Evolutionary conservation across 2,329 filamentous ascomycete species (phyloP), one percentile per base, ranked within the genome.

Genomic region (Parasarocladium wereldwijsianum): DNA sequence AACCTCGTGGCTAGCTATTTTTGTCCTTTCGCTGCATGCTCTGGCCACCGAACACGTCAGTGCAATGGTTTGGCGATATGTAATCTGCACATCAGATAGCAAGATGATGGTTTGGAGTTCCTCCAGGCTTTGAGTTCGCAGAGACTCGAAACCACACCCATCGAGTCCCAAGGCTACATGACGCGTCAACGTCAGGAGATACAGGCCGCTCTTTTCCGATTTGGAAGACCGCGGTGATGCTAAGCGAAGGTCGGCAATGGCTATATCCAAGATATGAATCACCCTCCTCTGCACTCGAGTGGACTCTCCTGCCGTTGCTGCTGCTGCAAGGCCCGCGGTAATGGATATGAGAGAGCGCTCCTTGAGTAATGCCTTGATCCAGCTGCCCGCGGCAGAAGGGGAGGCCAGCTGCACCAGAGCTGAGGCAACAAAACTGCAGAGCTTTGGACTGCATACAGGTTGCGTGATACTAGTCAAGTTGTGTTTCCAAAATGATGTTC

Each of bases 31-130:
- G 11, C 59, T 54, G 37, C 61, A 65, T 38, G 52, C 60, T 18
- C 61, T 56, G 3, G 64, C 58, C 8, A 67, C 44, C 6, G 55
- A 58, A 33, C 57, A 58, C 17, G 61, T 41, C 21, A 70, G 49
- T 2, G 46, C 40, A 5, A 57, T 42, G 0, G 54, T 39, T 19
- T 49, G 44, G 5, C 32, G 41, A 32, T 50, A 49, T 22, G 42
- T 39, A 20, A 29, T 12, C 24, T 40, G 37, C 8, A 27, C 8
- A 8, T 32, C 17, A 8, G 23, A 26, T 12, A 15, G 4, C 11
- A 24, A 7, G 12, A 27, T 21, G 24, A 32, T 18, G 12, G n/a
- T 27, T 9, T 22, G 17, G 8, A 32, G 24, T 12, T 26, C 23
- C 7, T 7, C 12, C 10, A 16, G 5, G 15, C 28, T 15, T 21